Evolutionary conservation across 345 rosid genomes (phyloP).

Genomic region (Carallia pectinifolia): DNA sequence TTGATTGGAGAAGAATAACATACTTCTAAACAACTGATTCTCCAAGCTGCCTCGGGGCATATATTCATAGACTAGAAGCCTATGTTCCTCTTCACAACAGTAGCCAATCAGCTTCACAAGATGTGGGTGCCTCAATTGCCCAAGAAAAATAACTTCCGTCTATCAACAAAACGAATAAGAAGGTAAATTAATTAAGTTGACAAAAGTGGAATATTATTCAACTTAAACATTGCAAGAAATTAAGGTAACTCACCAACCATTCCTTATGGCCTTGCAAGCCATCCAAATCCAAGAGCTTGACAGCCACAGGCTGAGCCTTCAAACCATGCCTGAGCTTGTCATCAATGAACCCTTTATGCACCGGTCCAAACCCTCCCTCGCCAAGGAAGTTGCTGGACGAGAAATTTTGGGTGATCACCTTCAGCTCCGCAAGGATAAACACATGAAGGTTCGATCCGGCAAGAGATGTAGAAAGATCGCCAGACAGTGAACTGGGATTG

Average conservation of each 20-base stretch:
- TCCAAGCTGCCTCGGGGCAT: conserved; percentile 97
- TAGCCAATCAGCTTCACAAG: conserved; percentile 86
- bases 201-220: neutral
- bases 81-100: conserved; percentile 85
- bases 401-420: conserved; percentile 71
- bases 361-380: conserved; percentile 92
- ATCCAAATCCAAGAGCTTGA: conserved; percentile 72
- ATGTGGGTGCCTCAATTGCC: conserved; percentile 73
- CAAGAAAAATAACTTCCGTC: conserved; percentile 86
- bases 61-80: conserved; percentile 78
- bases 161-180: conserved; percentile 22
- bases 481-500: conserved; percentile 58
- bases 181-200: neutral
- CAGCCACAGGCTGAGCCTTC: conserved; percentile 87
- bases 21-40: conserved; percentile 85
- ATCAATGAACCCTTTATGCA: conserved; percentile 83
- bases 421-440: conserved; percentile 67
- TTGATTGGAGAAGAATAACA: conserved; percentile 4
- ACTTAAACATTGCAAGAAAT: neutral
- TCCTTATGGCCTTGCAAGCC: conserved; percentile 88
- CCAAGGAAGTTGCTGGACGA: conserved; percentile 70
- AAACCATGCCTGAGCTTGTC: conserved; percentile 82
- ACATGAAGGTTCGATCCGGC: conserved; percentile 79
- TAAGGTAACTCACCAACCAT: conserved; percentile 68
- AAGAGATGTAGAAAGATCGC: conserved; percentile 71